Conservation (phyloP, 257 asterid species). For the Coffea canephora region DNA sequence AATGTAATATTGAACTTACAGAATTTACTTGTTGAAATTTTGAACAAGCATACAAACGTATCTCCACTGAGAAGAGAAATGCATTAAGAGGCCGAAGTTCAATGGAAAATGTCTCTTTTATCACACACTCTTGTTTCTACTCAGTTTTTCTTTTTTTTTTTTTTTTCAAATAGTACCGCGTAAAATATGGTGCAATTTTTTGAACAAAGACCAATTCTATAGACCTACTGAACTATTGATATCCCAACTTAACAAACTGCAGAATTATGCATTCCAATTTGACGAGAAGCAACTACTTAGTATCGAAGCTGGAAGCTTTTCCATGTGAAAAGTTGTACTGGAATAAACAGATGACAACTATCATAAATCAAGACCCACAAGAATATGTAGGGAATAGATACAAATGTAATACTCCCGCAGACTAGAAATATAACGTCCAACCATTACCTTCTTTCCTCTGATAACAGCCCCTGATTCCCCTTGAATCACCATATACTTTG, state of each 20-base stretch:
- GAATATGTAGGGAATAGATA: background rate
- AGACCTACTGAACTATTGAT: background rate
- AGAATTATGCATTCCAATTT: background rate
- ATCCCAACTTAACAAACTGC: background rate
- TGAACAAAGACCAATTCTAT: background rate
- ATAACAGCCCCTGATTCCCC: conserved; percentile 41
- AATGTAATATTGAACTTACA: background rate
- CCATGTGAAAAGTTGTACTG: background rate
- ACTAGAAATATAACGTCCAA: background rate
- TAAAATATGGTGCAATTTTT: background rate
- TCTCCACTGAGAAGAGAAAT: background rate
- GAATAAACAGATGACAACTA: too few species aligned
- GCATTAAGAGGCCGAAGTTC: background rate
- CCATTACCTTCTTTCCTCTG: conserved; percentile 41
- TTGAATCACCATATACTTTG: conserved; percentile 45
- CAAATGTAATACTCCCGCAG: background rate
- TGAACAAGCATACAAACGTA: background rate
- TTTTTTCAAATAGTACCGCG: background rate
- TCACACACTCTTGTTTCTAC: background rate
- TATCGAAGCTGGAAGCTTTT: background rate
- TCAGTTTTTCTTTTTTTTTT: background rate
- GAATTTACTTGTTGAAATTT: too few species aligned
- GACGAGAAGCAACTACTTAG: background rate
- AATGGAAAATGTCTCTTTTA: background rate
- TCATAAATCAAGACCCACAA: background rate